These are phyloP conservation scores for Leucocoprinus sp. DNA, from an alignment of 768 basidiomycete genomes.

Conservation along the genomic window DNA sequence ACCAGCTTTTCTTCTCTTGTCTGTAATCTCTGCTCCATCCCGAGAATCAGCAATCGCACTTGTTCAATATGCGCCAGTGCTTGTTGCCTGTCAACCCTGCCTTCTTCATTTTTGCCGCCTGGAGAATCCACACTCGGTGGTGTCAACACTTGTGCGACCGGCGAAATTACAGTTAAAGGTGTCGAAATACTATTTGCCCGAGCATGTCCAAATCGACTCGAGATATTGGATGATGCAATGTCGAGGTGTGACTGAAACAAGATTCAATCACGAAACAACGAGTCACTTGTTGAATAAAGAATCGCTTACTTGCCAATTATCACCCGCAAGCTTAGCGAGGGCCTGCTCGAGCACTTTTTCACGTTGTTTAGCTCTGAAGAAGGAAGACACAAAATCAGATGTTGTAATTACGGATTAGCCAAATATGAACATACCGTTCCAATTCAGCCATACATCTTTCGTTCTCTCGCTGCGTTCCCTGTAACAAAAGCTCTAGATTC, in stretches of 20 bases:
- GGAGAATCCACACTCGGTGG: constrained; percentile 3
- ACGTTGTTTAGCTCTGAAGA: constrained; percentile 53
- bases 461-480: constrained; percentile 81
- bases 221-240: constrained; percentile 20
- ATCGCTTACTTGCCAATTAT: constrained; percentile 70
- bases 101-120: constrained; percentile 9
- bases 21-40: constrained; percentile 69
- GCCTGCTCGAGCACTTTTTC: constrained; percentile 74
- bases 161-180: constrained; percentile 5
- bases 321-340: constrained; percentile 59
- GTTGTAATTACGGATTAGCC: neutral
- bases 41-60: constrained; percentile 57
- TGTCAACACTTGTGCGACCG: neutral
- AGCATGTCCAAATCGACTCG: constrained; percentile 17
- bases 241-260: constrained; percentile 23
- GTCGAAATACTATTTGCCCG: constrained; percentile 25
- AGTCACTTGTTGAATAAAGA: neutral
- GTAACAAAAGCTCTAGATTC: constrained; percentile 65
- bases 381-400: neutral
- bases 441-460: constrained; percentile 78
- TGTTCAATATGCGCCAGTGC: constrained; percentile 59
- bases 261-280: neutral
- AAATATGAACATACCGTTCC: constrained; percentile 43
- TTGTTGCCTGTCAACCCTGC: too few relatives aligned
- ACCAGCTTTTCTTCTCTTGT: constrained; percentile 51